A percentile compares a stretch with the other conserved stretches of the same genome.
Conservation (phyloP, 164 flowering plant species). For the Liquidambar formosana region DNA sequence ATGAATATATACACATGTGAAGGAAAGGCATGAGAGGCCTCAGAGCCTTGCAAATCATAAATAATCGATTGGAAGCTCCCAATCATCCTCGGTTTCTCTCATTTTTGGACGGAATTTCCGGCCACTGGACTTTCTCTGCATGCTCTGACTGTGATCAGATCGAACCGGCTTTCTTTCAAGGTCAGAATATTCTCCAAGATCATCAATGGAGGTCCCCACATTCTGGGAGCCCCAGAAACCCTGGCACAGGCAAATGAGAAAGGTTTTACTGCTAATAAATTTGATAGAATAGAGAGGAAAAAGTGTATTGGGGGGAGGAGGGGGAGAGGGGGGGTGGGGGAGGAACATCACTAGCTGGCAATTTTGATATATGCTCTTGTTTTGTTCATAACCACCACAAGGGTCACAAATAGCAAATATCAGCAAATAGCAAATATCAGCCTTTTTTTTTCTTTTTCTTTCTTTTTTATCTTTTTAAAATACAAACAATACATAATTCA, state of each 20-base stretch:
- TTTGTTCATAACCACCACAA: too few species aligned
- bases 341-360: too few species aligned
- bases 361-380: too few species aligned
- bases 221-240: slow-evolving; percentile 56
- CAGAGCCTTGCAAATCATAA: slow-evolving; percentile 19
- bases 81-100: slow-evolving; percentile 43
- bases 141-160: slow-evolving; percentile 9
- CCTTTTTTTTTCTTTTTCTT: too few species aligned
- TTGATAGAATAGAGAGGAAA: neutral
- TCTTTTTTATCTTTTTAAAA: too few species aligned
- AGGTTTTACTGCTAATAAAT: neutral
- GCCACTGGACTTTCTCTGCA: slow-evolving; percentile 12
- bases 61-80: slow-evolving; percentile 77
- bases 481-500: too few species aligned
- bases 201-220: slow-evolving; percentile 24
- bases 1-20: neutral
- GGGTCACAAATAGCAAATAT: too few species aligned
- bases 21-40: neutral
- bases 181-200: slow-evolving; percentile 31
- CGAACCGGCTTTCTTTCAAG: slow-evolving; percentile 17
- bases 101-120: slow-evolving; percentile 18
- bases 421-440: too few species aligned
- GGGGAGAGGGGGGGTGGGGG: too few species aligned
- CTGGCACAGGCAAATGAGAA: slow-evolving; percentile 24
- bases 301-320: too few species aligned